These are phyloP conservation scores for Hericium coralloides DNA, from an alignment of 768 basidiomycete species.

Conservation along the genomic window DNA sequence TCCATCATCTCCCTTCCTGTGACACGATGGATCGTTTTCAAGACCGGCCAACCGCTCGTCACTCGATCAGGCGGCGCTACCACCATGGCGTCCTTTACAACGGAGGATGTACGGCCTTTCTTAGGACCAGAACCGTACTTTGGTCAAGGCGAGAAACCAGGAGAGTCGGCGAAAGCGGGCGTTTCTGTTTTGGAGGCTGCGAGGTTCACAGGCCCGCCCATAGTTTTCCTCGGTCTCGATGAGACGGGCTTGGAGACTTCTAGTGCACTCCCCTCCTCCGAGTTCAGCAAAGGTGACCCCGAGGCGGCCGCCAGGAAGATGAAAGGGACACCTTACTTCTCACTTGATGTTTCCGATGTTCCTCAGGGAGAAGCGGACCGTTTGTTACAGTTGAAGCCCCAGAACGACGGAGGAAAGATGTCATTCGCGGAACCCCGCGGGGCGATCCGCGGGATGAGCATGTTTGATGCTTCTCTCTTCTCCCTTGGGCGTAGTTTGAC, in stretches of 20 bases:
- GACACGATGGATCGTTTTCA: conserved; percentile 75
- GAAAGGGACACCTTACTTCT: conserved; percentile 79
- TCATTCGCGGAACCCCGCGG: conserved; percentile 61
- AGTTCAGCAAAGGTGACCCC: conserved; percentile 40
- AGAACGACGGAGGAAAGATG: conserved; percentile 30
- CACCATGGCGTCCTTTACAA: conserved; percentile 46
- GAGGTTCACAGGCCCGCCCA: conserved; percentile 45
- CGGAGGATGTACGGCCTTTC: conserved; percentile 50
- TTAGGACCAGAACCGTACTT: conserved; percentile 66
- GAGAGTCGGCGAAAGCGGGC: conserved; percentile 19
- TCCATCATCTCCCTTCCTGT: conserved; percentile 48
- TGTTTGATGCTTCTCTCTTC: conserved; percentile 65
- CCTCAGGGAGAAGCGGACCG: conserved; percentile 35
- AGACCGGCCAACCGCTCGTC: conserved; percentile 60
- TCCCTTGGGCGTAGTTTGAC: conserved; percentile 72
- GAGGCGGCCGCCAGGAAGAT: conserved; percentile 47
- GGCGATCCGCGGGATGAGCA: conserved; percentile 46
- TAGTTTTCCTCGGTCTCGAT: conserved; percentile 77
- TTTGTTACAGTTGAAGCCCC: conserved; percentile 27
- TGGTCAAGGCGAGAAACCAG: conserved; percentile 50
- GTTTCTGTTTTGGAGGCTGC: conserved; percentile 39
- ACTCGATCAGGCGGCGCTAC: conserved; percentile 24
- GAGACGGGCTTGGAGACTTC: conserved; percentile 39
- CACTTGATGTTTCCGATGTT: conserved; percentile 60
- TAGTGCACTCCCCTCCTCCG: conserved; percentile 45